Evolutionary conservation across 192 early-diverging fungal genomes (phyloP), one percentile per base, ranked within the genome.

Genomic region (Neocallimastix lanati): DNA sequence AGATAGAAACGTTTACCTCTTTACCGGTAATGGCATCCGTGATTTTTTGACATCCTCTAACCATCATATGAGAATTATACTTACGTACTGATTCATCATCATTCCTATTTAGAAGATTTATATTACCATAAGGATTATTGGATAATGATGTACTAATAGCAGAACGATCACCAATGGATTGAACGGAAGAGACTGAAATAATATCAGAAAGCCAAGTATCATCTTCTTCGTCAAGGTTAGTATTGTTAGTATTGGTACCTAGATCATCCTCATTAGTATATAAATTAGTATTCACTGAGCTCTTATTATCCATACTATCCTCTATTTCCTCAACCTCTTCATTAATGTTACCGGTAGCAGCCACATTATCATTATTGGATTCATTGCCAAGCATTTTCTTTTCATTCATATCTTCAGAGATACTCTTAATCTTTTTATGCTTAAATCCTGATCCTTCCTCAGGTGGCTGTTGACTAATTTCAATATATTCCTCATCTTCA

Each of bases 1-100:
- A n/a, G 92, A 82, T 88, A 94, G 27, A 93, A 84, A 29, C 91
- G 92, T 76, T 89, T 89, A 88, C 37, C 13, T 90, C 86, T 11
- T 81, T 83, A 28, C 79, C 79, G 50, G 30, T 14, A 29, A 15
- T 13, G 2, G 78, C 18, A 28, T 87, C 85, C 6, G 79, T 82
- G 28, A 92, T 83, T 21, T 89, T 84, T 80, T 25, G n/a, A n/a
- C n/a, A n/a, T n/a, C n/a, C n/a, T n/a, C n/a, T n/a, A n/a, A n/a
- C n/a, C n/a, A n/a, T n/a, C n/a, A n/a, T n/a, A n/a, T n/a, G n/a
- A n/a, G n/a, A n/a, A n/a, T n/a, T n/a, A n/a, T n/a, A n/a, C n/a
- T 77, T 35, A 25, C 36, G 77, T 21, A 30, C 9, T 2, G 36
- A 77, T 77, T 35, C 36, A 77, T 21, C 25, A 14, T 0, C 18